Conservation (phyloP, 1,284 basidiomycete species). For the Stygiomarasmius scandens region DNA sequence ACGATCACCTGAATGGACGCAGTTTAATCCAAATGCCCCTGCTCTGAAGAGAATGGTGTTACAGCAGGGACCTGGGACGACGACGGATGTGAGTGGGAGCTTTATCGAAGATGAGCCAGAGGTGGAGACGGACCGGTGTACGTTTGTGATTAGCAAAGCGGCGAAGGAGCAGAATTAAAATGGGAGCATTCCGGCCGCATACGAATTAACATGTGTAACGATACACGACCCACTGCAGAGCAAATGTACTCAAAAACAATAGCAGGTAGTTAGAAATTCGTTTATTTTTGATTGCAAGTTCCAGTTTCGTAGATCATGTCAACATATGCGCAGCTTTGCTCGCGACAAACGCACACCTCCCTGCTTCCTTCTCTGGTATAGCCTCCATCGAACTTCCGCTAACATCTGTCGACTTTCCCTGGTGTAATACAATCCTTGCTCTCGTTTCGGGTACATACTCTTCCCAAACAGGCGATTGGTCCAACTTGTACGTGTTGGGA, state of each 20-base stretch:
- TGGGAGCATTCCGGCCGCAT: no score
- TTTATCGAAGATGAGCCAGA: conserved; percentile 42
- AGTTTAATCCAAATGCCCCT: conserved; percentile 24
- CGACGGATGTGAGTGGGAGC: conserved; percentile 41
- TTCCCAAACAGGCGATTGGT: conserved; percentile 47
- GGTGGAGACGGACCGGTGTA: conserved; percentile 42
- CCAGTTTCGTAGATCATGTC: background rate
- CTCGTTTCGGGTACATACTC: conserved; percentile 28
- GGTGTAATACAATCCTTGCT: conserved; percentile 47
- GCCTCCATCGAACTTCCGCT: conserved; percentile 48
- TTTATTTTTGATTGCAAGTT: no score
- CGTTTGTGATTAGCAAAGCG: conserved; percentile 36
- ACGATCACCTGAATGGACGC: conserved; percentile 47
- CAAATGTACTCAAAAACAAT: no score
- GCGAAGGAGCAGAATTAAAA: conserved; percentile 37
- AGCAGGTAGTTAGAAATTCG: no score
- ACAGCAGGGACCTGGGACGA: conserved; percentile 40
- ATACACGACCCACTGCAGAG: no score
- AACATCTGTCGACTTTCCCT: conserved; percentile 34
- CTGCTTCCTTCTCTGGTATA: conserved; percentile 39
- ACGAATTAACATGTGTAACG: no score
- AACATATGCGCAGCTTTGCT: conserved; percentile 26
- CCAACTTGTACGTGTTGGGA: conserved; percentile 54
- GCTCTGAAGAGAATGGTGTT: conserved; percentile 42
- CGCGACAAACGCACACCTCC: conserved; percentile 38